These are phyloP conservation scores for Davidsoniella eucalypti DNA, from an alignment of 2,329 filamentous ascomycete genomes.

Conservation along the genomic window DNA sequence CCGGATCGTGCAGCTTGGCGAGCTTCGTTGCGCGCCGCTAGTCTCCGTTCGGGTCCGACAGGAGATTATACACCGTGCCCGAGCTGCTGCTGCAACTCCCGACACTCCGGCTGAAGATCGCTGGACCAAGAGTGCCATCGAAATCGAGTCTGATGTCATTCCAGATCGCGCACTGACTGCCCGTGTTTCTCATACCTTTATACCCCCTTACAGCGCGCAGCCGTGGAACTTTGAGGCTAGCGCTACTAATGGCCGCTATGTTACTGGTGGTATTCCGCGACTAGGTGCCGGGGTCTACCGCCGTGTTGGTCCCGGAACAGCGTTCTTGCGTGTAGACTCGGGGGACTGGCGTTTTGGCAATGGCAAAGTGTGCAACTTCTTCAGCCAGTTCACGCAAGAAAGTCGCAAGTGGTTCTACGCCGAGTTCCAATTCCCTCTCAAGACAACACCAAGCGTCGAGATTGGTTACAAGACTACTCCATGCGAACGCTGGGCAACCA, in stretches of 20 bases:
- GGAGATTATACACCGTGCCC: conserved; percentile 19
- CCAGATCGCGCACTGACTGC: conserved; percentile 23
- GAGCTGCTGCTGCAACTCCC: neutral
- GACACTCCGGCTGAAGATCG: neutral
- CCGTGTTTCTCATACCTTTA: conserved; percentile 21
- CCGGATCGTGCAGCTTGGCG: conserved; percentile 22
- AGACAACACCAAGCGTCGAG: conserved; percentile 24
- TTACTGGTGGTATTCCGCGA: conserved; percentile 16
- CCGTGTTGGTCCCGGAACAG: conserved; percentile 20
- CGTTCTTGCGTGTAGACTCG: conserved; percentile 25
- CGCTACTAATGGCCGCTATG: conserved; percentile 16
- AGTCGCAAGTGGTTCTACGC: conserved; percentile 19
- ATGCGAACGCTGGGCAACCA: conserved; percentile 19
- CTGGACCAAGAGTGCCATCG: conserved; percentile 17
- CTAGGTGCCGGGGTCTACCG: conserved; percentile 21
- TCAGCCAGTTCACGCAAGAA: conserved; percentile 20
- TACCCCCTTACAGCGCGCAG: conserved; percentile 16
- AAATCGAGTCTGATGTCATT: conserved; percentile 24
- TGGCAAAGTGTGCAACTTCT: conserved; percentile 20
- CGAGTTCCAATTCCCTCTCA: conserved; percentile 16
- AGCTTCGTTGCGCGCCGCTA: conserved; percentile 24
- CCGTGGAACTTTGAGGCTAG: conserved; percentile 24
- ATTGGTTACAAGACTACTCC: conserved; percentile 23
- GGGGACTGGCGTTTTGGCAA: conserved; percentile 23
- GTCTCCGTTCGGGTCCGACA: conserved; percentile 25